Base-by-base conservation (phyloP, 2,329 filamentous ascomycete species). In the Lachnellula suecica region DNA sequence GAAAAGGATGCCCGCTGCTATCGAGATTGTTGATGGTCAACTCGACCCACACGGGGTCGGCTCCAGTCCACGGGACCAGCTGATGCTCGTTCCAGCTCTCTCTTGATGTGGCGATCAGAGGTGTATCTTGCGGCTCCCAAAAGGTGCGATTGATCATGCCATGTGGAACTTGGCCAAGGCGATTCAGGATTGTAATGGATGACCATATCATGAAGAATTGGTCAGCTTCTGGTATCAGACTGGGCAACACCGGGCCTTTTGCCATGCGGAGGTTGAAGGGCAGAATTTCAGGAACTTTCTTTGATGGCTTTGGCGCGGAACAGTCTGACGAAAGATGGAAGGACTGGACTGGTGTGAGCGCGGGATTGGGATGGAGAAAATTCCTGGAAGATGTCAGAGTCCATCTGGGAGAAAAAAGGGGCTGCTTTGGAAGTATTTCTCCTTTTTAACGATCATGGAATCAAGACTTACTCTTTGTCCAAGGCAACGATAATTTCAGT, bases 21-120 rank as follows among this genome's bases (percentile, higher is more conserved):
- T 79, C 76, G 19, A 78, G 64, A 49, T 79, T 79, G 56, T 79
- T 79, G 44, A 79, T 64, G 2, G 77, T 68, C 1, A 79, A 54
- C 52, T 78, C 75, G 0, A 78, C 63, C 75, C 76, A 79, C 27
- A 54, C 51, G 13, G 63, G 72, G 15, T 50, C 43, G n/a, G 47
- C 4, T 17, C 61, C 68, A 9, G 53, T 64, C 52, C 68, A 63
- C 8, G 66, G 52, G 34, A 76, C 66, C 49, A 76, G 74, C 22
- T 74, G 69, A 41, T 54, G 47, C 4, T 63, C 51, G 47, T 76
- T 69, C 71, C 72, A 76, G 50, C 67, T 22, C 5, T 47, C 44
- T 6, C 66, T 62, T 0, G 66, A 54, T 4, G 73, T 60, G 8
- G 56, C 53, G 13, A 68, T 61, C 4, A 76, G 60, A 1, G 70